Evolutionary conservation across 495 filamentous ascomycete species (phyloP), one percentile per base, ranked within the genome.

Genomic region (Pyronema omphalodes): DNA sequence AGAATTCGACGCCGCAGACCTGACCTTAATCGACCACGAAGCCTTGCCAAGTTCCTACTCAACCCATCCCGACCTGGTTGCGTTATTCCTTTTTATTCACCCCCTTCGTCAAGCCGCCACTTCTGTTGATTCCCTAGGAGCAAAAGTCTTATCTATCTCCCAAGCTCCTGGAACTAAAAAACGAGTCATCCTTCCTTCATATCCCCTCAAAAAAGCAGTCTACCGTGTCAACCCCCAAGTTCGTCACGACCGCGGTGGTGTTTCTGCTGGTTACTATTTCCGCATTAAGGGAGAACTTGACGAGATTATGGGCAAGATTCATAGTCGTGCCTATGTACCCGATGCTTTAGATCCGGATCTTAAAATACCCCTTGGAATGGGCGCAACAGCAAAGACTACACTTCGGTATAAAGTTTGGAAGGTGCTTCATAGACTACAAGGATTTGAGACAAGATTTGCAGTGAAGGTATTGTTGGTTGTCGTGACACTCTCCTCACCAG

Each of bases 371-470:
- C 51, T 23, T 11, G 52, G 53, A 34, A 41, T 29, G 19, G 48
- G 49, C 7, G 57, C 63, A 1, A 65, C 47, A 15, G 61, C 66
- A 40, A 59, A 60, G 41, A 61, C 60, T 34, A 67, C 60, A 12
- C 51, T 71, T 5, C 64, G 76, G 36, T 71, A 72, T 53, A 58
- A 51, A 37, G 46, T 72, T 3, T 79, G 76, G 76, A 53, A 57
- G 29, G 33, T 73, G 9, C 53, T 76, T 0, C 76, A 78, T 55
- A 67, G 71, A 5, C 51, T 79, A 7, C 76, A 79, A 55, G 74
- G 74, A 0, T 79, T 76, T 50, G 76, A 79, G 54, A 71, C 71
- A 37, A 68, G 73, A 19, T 79, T 76, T 62, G 75, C 75, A 12
- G 67, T 79, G 51, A 79, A 78, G 63, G 73, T 75, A 6, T 67